Conservation (phyloP, 371 early-diverging fungal species). For the Apophysomyces variabilis region DNA sequence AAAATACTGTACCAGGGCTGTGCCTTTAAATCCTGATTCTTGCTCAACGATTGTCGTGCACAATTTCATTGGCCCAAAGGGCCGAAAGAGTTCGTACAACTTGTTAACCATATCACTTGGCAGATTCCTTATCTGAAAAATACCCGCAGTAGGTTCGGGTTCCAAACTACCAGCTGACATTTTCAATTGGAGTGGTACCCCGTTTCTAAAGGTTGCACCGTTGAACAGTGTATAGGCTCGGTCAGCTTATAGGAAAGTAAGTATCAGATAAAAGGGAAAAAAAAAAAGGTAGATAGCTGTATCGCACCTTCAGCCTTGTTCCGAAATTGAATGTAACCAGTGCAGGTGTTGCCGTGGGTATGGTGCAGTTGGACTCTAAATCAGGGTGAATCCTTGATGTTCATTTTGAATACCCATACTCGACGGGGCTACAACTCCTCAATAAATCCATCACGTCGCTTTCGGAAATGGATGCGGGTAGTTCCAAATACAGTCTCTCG, state of each 20-base stretch:
- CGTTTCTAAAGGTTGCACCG: slow-evolving; percentile 30
- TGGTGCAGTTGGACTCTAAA: slow-evolving; percentile 12
- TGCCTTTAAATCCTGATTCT: slow-evolving; percentile 37
- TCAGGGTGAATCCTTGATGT: slow-evolving; percentile 16
- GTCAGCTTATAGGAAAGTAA: slow-evolving; percentile 32
- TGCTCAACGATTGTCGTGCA: slow-evolving; percentile 45
- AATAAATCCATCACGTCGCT: slow-evolving; percentile 39
- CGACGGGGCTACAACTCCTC: slow-evolving; percentile 32
- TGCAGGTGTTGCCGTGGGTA: slow-evolving; percentile 9
- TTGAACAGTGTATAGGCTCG: slow-evolving; percentile 48
- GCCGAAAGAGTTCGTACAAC: slow-evolving; percentile 49
- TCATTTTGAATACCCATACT: slow-evolving; percentile 29
- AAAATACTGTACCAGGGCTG: slow-evolving; percentile 55
- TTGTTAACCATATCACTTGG: slow-evolving; percentile 37
- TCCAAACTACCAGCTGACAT: slow-evolving; percentile 34
- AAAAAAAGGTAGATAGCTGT: slow-evolving; percentile 5
- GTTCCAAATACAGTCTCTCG: slow-evolving; percentile 30
- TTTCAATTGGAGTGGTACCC: slow-evolving; percentile 30
- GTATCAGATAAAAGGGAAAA: slow-evolving; percentile 15
- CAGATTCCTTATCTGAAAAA: slow-evolving; percentile 44
- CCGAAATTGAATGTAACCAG: slow-evolving; percentile 31
- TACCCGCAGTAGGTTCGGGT: slow-evolving; percentile 40
- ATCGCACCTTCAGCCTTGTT: slow-evolving; percentile 24
- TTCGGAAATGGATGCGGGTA: slow-evolving; percentile 31
- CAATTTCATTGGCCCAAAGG: slow-evolving; percentile 53